Evolutionary conservation across 768 basidiomycete species (phyloP), one percentile per base, ranked within the genome.

Genomic region (Collybiopsis confluens): DNA sequence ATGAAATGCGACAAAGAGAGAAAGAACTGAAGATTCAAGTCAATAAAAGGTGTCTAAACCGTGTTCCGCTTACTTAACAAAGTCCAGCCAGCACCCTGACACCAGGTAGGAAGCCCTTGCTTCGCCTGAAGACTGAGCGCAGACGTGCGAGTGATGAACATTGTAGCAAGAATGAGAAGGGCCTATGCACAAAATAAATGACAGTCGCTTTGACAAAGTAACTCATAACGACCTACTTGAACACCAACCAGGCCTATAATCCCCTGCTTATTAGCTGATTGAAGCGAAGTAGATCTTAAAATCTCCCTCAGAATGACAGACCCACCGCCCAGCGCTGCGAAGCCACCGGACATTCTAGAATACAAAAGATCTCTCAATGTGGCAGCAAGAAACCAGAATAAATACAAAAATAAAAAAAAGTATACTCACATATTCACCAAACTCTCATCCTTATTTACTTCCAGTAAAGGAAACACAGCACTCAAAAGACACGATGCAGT

Each of bases 401-500:
- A 42, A 4, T 45, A 13, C 26, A 54, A 24, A 30, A 46, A 47
- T 15, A 18, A 18, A 33, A 52, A 35, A 9, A 40, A 6, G 13
- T 33, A 42, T 7, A 71, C 82, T 62, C 53, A 90, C 91, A 92
- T 83, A 2, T 73, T 62, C 1, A 61, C 23, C 20, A 86, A 54
- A 56, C 71, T 82, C 67, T 92, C 91, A 21, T 71, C 68, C 62
- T 89, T 88, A 54, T 92, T 83, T 2, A 92, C 87, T 7, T 80
- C 70, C 24, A 92, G 73, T 24, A 88, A 64, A 0, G 90, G 90
- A 61, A 92, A 93, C 2, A 89, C 59, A 0, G 78, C 79, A 0
- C 79, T 80, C n/a, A 72, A 57, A 1, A 81, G 57, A 63, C 85
- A 90, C 5, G 74, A 71, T 15, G 62, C 18, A 1, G 63, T 60